Percentiles rank a stretch among this genome's conserved stretches.
Evolutionary conservation across 345 rosid species (phyloP).

Genomic region (Bretschneidera sinensis): DNA sequence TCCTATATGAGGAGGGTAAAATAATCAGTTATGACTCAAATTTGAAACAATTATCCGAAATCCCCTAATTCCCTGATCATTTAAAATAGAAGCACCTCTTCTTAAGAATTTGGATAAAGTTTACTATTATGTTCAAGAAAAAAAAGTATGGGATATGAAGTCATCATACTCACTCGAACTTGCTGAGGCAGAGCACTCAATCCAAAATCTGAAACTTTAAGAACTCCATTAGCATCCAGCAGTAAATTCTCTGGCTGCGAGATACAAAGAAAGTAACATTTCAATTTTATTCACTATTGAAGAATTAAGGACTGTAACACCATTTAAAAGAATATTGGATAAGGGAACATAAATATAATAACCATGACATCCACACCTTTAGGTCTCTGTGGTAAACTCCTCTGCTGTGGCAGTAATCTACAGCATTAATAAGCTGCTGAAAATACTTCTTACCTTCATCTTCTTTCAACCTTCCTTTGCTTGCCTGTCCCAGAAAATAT

Average conservation of each 20-base stretch:
- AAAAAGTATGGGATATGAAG: not conserved
- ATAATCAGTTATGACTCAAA: conserved; percentile 13
- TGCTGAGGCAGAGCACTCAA: conserved; percentile 98
- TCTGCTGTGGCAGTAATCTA: conserved; percentile 95
- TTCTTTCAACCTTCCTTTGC: conserved; percentile 89
- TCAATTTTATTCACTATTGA: not conserved
- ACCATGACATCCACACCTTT: conserved; percentile 44
- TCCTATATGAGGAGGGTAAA: conserved; percentile 43
- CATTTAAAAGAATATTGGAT: not conserved
- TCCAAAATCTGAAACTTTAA: conserved; percentile 97
- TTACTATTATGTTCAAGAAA: too few species aligned
- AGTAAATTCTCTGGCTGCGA: conserved; percentile 95
- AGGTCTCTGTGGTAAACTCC: conserved; percentile 94
- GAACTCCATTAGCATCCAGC: conserved; percentile 76
- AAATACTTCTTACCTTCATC: conserved; percentile 93
- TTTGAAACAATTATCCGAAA: too few species aligned
- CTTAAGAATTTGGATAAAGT: too few species aligned
- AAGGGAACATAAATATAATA: not conserved
- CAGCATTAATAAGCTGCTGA: conserved; percentile 95
- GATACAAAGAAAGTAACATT: not conserved
- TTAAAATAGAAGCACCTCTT: too few species aligned
- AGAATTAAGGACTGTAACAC: not conserved
- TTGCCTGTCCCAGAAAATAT: conserved; percentile 46
- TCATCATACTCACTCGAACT: conserved; percentile 70
- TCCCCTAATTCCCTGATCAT: too few species aligned